Base-by-base conservation (phyloP, 2,329 filamentous ascomycete genomes). In the Exophiala oligosperma region DNA sequence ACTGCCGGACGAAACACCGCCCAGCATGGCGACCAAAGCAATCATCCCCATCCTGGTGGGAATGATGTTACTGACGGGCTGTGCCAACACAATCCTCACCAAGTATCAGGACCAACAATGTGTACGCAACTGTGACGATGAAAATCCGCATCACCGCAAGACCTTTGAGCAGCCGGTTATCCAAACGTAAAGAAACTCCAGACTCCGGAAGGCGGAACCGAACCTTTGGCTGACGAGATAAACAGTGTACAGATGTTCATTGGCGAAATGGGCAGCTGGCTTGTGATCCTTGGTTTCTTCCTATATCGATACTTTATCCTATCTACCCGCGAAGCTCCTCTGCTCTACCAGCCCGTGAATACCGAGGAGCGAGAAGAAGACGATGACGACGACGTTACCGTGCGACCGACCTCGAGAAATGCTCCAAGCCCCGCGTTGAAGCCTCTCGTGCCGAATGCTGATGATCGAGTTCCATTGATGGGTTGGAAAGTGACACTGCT, bases 61-160 rank as follows among this genome's bases (percentile, higher is more conserved):
- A 68, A 95, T 97, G 91, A 97, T 97, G 93, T 81, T 97, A 71
- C 77, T 96, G 71, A 97, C 93, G 24, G 93, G 93, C 63, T 92
- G 96, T 62, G 96, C 92, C 81, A 99, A 99, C 74, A 99, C 94
- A 1, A 84, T 99, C 61, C 81, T 99, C 69, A 97, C 93, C 67
- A 99, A 99, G 73, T 97, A 92, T 41, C 60, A 77, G 90, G 94
- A 99, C 73, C 96, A 96, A 80, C 91, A 97, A 87, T 99, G 94
- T 77, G 90, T 97, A 41, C 84, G 89, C 65, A 86, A 97, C 78
- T 99, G 94, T 79, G 85, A 91, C 68, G 81, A 84, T 60, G 79
- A 83, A 23, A 78, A 91, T 68, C 83, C 84, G 8, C 81, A 81
- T 59, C 83, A 88, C 65, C 88, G 85, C 53, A 78, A 83, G 63